phyloP scores from a whole-genome alignment of 192 early-diverging fungal genomes.

The Backusella liffmaniae region DNA sequence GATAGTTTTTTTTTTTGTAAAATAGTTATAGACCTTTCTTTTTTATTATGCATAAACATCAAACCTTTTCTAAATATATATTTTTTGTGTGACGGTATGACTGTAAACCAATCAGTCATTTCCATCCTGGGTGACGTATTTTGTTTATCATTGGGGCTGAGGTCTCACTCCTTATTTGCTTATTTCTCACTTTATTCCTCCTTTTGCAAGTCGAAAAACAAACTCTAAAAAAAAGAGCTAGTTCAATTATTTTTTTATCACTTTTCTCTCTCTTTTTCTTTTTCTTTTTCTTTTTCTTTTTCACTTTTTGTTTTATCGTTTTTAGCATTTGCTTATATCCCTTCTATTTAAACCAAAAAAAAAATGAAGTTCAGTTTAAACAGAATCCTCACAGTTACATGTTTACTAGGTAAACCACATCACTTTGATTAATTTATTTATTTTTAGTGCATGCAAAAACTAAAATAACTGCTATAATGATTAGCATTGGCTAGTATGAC shows the following conservation, averaged over 20 bases:
- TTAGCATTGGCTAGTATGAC: conserved; percentile 14
- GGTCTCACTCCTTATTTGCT: conserved; percentile 6
- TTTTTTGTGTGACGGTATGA: neutral
- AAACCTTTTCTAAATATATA: neutral
- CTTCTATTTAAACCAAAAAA: neutral
- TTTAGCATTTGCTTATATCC: neutral
- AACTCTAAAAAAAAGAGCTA: neutral
- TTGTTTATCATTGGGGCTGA: conserved; percentile 3
- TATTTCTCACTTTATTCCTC: neutral
- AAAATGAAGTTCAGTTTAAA: conserved; percentile 9
- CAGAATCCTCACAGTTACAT: conserved; percentile 9
- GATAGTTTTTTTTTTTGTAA: neutral
- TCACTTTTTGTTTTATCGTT: neutral
- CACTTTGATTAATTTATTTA: neutral
- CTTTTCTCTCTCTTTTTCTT: neutral
- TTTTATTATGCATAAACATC: neutral
- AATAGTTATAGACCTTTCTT: neutral
- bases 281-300: neutral
- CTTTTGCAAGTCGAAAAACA: conserved; percentile 5
- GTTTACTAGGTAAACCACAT: conserved; percentile 4
- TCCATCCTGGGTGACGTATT: neutral
- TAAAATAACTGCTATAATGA: neutral
- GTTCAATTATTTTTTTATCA: neutral
- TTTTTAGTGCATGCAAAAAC: neutral
- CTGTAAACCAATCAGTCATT: neutral